A percentile compares a stretch with the other conserved stretches of the same genome.
Evolutionary conservation across 2,329 filamentous ascomycete genomes (phyloP).

Genomic region (Lithohypha guttulata): DNA sequence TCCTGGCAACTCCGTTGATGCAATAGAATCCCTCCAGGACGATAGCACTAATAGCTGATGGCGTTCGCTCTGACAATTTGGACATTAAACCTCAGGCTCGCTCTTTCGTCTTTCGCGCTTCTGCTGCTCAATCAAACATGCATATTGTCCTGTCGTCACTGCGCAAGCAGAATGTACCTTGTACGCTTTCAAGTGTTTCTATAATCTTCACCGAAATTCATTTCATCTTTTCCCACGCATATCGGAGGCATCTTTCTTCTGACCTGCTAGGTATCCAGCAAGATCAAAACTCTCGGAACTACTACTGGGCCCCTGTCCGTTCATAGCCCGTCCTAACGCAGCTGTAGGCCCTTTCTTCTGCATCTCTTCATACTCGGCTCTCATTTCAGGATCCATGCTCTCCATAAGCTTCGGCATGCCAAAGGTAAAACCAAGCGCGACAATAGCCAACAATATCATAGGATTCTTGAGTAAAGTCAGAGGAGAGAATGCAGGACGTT

Average conservation of each 20-base stretch:
- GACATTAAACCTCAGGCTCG: no score
- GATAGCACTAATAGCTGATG: no score
- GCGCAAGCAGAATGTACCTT: no score
- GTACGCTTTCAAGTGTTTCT: no score
- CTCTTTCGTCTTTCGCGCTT: no score
- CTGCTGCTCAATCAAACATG: no score
- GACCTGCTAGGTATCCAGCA: slow-evolving; percentile 55
- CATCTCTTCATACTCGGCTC: slow-evolving; percentile 82
- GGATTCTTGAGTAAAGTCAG: slow-evolving; percentile 79
- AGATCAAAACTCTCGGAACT: slow-evolving; percentile 51
- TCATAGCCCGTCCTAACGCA: slow-evolving; percentile 46
- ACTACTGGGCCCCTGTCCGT: slow-evolving; percentile 35
- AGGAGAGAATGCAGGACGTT: slow-evolving; percentile 65
- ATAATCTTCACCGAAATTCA: no score
- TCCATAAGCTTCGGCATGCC: slow-evolving; percentile 94
- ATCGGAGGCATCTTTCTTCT: slow-evolving; percentile 1
- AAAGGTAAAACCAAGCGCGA: slow-evolving; percentile 72
- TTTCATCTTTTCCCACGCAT: slow-evolving; percentile 6
- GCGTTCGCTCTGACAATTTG: no score
- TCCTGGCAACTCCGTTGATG: no score
- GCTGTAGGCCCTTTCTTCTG: slow-evolving; percentile 65
- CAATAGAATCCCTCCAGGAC: no score
- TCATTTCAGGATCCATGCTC: slow-evolving; percentile 96
- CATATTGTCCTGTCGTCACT: no score
- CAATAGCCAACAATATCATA: slow-evolving; percentile 86